Percentiles rank a stretch among this genome's conserved stretches.
Evolutionary conservation across 2,329 filamentous ascomycete genomes (phyloP).

Genomic region (Pezicula rhizophila): DNA sequence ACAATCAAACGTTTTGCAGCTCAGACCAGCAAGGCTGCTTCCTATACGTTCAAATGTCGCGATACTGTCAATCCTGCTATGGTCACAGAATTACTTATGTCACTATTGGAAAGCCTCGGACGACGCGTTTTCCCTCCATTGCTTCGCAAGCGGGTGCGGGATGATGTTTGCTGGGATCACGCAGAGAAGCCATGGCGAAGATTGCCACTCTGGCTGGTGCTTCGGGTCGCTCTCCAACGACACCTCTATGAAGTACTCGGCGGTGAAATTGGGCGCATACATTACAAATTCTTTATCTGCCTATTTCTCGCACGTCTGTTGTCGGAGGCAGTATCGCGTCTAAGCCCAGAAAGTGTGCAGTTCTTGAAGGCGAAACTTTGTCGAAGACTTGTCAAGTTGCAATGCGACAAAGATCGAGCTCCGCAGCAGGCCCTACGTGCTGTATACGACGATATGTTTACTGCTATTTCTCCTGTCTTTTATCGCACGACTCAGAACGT

Average conservation of each 20-base stretch:
- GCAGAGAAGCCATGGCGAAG: constrained; percentile 54
- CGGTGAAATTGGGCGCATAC: constrained; percentile 34
- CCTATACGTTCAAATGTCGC: constrained; percentile 44
- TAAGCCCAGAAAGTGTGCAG: constrained; percentile 30
- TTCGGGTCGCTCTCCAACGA: constrained; percentile 52
- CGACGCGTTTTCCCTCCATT: constrained; percentile 25
- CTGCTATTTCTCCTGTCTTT: too few species aligned
- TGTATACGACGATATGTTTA: constrained; percentile 15
- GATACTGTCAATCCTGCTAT: constrained; percentile 52
- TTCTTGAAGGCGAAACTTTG: constrained; percentile 47
- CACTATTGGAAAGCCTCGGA: constrained; percentile 52
- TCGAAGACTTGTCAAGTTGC: constrained; percentile 52
- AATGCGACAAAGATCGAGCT: constrained; percentile 30
- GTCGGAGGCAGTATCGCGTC: constrained; percentile 24
- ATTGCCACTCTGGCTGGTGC: constrained; percentile 52
- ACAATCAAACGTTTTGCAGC: constrained; percentile 47
- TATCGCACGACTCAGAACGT: too few species aligned
- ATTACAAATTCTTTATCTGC: constrained; percentile 53
- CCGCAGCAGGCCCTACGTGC: background rate
- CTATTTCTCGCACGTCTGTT: constrained; percentile 41
- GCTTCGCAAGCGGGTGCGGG: constrained; percentile 52
- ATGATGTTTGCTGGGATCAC: constrained; percentile 49
- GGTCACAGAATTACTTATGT: constrained; percentile 54
- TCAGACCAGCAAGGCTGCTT: constrained; percentile 43
- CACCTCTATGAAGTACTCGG: constrained; percentile 37